Conservation (phyloP, 2,329 filamentous ascomycete genomes). For the Neocucurbitaria cava region DNA sequence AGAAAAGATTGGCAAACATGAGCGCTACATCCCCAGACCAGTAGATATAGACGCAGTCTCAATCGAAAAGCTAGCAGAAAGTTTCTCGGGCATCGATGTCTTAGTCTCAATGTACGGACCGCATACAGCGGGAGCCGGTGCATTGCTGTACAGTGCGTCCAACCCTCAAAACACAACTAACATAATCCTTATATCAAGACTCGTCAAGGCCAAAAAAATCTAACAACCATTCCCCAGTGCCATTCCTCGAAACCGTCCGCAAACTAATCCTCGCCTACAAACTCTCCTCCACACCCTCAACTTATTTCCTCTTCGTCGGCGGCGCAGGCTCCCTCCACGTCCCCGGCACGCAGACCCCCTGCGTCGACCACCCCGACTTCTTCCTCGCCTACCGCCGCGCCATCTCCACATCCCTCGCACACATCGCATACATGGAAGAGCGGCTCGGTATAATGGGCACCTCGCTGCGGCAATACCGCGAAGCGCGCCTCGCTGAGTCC, state of each 20-base stretch:
- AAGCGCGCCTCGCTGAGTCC: slow-evolving; percentile 30
- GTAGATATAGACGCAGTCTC: slow-evolving; percentile 35
- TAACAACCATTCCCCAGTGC: slow-evolving; percentile 25
- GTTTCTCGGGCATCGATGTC: slow-evolving; percentile 39
- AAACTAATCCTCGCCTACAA: slow-evolving; percentile 45
- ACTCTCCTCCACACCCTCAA: slow-evolving; percentile 20
- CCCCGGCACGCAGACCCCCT: slow-evolving; percentile 25
- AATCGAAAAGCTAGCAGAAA: slow-evolving; percentile 32
- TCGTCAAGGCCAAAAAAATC: neutral
- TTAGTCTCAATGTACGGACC: slow-evolving; percentile 45
- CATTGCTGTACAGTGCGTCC: slow-evolving; percentile 40
- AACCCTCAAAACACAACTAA: neutral
- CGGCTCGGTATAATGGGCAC: slow-evolving; percentile 41
- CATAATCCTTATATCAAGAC: no score
- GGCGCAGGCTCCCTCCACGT: slow-evolving; percentile 44
- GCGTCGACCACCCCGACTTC: slow-evolving; percentile 43
- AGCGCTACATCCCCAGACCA: slow-evolving; percentile 33
- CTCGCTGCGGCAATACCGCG: slow-evolving; percentile 31
- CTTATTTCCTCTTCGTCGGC: slow-evolving; percentile 47
- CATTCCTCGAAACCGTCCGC: slow-evolving; percentile 44
- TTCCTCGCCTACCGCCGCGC: slow-evolving; percentile 46
- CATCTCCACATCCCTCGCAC: slow-evolving; percentile 43
- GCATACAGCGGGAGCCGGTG: slow-evolving; percentile 36
- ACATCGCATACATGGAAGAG: slow-evolving; percentile 46
- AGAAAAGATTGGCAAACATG: slow-evolving; percentile 39